Percentiles rank a stretch among this genome's conserved stretches.
Conservation (phyloP, 2,329 filamentous ascomycete genomes). For the Chaetomiaceae sp. region DNA sequence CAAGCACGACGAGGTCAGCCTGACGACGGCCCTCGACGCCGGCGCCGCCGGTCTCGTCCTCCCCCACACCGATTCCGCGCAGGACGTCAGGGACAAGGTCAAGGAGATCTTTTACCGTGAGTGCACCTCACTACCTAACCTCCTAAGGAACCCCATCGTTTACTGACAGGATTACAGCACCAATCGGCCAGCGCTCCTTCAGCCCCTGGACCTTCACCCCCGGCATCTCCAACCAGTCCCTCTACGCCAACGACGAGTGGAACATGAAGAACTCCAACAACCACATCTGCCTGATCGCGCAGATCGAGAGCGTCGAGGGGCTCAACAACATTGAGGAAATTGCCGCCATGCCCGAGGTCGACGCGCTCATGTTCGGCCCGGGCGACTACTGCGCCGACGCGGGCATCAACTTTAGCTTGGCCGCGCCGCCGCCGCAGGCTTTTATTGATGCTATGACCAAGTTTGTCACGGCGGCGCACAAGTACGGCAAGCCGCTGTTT, state of each 20-base stretch:
- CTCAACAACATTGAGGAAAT: slow-evolving; percentile 27
- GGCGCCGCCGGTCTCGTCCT: slow-evolving; percentile 24
- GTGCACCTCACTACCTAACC: not conserved
- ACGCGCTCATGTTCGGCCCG: slow-evolving; percentile 20
- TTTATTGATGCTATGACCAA: slow-evolving; percentile 4
- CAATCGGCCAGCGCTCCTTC: slow-evolving; percentile 7
- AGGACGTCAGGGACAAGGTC: slow-evolving; percentile 21
- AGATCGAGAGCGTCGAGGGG: slow-evolving; percentile 26
- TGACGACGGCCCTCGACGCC: slow-evolving; percentile 24
- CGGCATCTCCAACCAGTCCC: slow-evolving; percentile 21
- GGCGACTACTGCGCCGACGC: slow-evolving; percentile 19
- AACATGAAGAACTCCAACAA: slow-evolving; percentile 26
- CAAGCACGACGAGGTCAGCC: slow-evolving; percentile 22
- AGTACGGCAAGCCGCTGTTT: slow-evolving; percentile 5
- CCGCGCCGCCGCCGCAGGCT: not conserved
- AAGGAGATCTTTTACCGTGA: slow-evolving; percentile 23
- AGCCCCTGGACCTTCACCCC: slow-evolving; percentile 22
- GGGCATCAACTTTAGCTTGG: not conserved
- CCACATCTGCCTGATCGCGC: slow-evolving; percentile 24
- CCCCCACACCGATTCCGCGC: slow-evolving; percentile 23
- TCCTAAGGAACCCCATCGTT: not conserved
- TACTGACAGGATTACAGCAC: not conserved
- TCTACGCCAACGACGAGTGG: slow-evolving; percentile 22
- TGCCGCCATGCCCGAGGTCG: slow-evolving; percentile 19
- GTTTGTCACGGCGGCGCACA: slow-evolving; percentile 1